Conservation (phyloP, 2,329 filamentous ascomycete genomes). For the Epichloe brachyelytri region DNA sequence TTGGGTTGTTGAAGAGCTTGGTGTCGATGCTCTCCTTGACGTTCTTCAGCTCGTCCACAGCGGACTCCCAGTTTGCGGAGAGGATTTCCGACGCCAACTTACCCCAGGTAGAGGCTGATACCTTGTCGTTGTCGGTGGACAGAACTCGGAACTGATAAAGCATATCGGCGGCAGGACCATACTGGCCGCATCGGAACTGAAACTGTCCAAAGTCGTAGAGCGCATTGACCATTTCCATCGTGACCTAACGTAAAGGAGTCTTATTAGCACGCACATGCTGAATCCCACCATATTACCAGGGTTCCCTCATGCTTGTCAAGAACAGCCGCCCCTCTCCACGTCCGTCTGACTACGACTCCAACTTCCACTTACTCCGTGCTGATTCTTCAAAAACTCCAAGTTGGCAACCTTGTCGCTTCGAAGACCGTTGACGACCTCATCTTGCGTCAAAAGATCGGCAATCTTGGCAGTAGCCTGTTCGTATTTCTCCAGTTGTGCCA, state of each 20-base stretch:
- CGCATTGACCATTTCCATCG: constrained; percentile 87
- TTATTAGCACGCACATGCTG: background rate
- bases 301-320: no score
- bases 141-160: constrained; percentile 97
- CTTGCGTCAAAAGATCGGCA: constrained; percentile 70
- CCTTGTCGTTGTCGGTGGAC: constrained; percentile 97
- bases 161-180: constrained; percentile 76
- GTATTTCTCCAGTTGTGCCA: constrained; percentile 69
- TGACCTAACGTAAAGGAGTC: constrained; percentile 42
- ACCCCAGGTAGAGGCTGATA: constrained; percentile 90
- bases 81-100: constrained; percentile 95
- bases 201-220: constrained; percentile 95
- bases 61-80: constrained; percentile 86
- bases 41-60: constrained; percentile 81
- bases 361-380: constrained; percentile 64
- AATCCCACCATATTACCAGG: no score
- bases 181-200: constrained; percentile 95
- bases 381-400: constrained; percentile 94
- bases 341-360: background rate
- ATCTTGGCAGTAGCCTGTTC: constrained; percentile 85
- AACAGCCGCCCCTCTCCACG: constrained; percentile 5
- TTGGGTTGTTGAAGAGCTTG: constrained; percentile 88
- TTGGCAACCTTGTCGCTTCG: constrained; percentile 97
- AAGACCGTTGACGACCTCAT: constrained; percentile 81
- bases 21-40: constrained; percentile 88